Base-by-base conservation (phyloP, 2,329 filamentous ascomycete species). In the Sclerotinia borealis region DNA sequence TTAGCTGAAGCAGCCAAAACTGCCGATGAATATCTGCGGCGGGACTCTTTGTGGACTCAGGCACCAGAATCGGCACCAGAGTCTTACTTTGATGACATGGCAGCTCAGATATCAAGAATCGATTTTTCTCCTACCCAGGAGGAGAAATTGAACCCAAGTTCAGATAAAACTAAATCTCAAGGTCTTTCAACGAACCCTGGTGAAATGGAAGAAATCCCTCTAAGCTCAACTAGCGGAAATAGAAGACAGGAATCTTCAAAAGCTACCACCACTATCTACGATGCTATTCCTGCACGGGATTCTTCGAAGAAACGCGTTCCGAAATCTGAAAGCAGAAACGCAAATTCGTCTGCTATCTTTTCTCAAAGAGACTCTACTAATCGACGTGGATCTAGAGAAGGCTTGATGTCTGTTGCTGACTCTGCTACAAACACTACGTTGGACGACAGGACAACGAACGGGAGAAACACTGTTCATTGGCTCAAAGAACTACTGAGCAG, bases 401-500 rank as follows among this genome's bases (percentile, higher is more conserved):
- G 22, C n/a, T 39, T 56, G 8, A 56, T 47, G 19, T 37, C 51
- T 39, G 39, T 45, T n/a, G 51, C 41, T 25, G 59, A 51, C 34
- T 45, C 36, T 59, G 29, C 51, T 43, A 62, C 41, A 15, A 59
- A 63, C 3, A 63, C 63, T 15, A 34, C 65, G 39, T 49, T 62
- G 5, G 59, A 65, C 9, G 64, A 66, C 10, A 68, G 64, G 13
- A 60, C 54, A 34, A 36, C 64, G 11, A 63, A 49, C 36, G 61
- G 63, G 11, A 68, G 66, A 27, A 70, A 67, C 31, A 71, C 68
- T 22, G 68, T 72, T 45, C 64, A 70, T 36, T 73, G 72, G 72
- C 64, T 73, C 19, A 69, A 65, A 65, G 68, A 72, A 39, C 31
- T 72, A 41, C 61, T 73, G 29, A 65, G 66, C 4, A 71, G 59